Evolutionary conservation across 139 green algal species (phyloP).

Genomic region (Nannochloris sp.): DNA sequence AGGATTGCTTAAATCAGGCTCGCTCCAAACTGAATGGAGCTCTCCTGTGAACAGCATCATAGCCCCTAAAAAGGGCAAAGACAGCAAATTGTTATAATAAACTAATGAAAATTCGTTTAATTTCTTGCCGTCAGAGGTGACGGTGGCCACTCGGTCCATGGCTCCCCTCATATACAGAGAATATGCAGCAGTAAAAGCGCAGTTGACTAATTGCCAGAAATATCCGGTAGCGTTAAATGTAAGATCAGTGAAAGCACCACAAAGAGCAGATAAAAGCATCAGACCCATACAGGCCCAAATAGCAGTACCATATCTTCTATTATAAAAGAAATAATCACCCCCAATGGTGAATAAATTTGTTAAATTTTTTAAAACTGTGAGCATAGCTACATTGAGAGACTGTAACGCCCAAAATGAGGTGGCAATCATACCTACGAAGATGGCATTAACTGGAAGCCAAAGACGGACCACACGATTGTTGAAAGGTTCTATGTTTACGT

Average conservation of each 20-base stretch:
- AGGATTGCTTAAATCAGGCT: constrained; percentile 38
- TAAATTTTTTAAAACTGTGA: constrained; percentile 79
- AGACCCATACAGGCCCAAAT: constrained; percentile 69
- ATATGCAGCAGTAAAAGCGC: background rate
- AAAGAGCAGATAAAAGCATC: constrained; percentile 70
- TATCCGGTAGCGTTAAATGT: constrained; percentile 73
- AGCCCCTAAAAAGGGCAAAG: constrained; percentile 56
- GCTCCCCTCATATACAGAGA: constrained; percentile 69
- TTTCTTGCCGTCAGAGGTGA: constrained; percentile 29
- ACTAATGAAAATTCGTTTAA: constrained; percentile 63
- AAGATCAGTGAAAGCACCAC: constrained; percentile 71
- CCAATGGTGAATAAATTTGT: constrained; percentile 79
- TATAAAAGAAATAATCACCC: constrained; percentile 72
- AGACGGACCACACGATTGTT: constrained; percentile 33
- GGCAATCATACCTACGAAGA: constrained; percentile 88
- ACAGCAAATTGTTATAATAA: constrained; percentile 91
- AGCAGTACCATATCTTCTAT: constrained; percentile 40
- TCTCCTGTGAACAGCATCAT: constrained; percentile 53
- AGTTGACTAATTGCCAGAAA: constrained; percentile 52
- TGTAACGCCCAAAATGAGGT: constrained; percentile 72
- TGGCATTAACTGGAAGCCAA: constrained; percentile 81
- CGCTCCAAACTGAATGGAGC: constrained; percentile 14
- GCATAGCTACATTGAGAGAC: constrained; percentile 61
- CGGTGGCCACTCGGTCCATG: constrained; percentile 63
- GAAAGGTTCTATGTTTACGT: constrained; percentile 58